A percentile compares a stretch with the other conserved stretches of the same genome.
Conservation (phyloP, 2,329 filamentous ascomycete species). For the Botrytis sinoallii region DNA sequence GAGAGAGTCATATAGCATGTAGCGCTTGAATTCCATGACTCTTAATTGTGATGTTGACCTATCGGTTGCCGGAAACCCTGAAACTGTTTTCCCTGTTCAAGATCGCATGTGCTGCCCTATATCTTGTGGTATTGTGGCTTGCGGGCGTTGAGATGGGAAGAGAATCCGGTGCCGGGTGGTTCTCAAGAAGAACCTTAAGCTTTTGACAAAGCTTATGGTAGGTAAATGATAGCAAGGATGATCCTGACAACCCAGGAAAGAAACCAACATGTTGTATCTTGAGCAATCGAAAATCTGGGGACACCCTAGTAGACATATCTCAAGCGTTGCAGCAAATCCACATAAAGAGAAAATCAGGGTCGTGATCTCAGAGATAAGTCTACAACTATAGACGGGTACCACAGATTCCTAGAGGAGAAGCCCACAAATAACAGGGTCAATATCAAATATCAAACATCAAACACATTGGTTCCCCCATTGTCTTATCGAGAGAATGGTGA, state of each 20-base stretch:
- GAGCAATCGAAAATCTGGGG: background rate
- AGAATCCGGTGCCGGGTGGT: background rate
- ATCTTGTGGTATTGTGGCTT: conserved; percentile 11
- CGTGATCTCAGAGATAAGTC: background rate
- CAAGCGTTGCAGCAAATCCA: background rate
- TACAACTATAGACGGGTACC: background rate
- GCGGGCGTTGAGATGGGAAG: background rate
- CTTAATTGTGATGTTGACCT: background rate
- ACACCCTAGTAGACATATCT: background rate
- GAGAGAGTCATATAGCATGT: background rate
- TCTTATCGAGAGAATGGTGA: background rate
- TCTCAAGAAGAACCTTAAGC: background rate
- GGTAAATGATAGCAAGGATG: background rate
- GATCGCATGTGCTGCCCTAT: conserved; percentile 8
- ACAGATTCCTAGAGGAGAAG: background rate
- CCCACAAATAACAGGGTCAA: background rate
- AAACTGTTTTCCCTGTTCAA: background rate
- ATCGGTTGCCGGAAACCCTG: background rate
- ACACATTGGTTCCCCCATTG: background rate
- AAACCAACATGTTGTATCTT: background rate
- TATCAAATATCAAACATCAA: background rate
- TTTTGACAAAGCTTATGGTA: background rate
- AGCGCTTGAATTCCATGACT: background rate
- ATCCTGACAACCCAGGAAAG: background rate
- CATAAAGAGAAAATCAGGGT: background rate